Percentiles rank a stretch among this genome's conserved stretches.
Evolutionary conservation across 2,329 filamentous ascomycete species (phyloP).

Genomic region (Cadophora malorum): DNA sequence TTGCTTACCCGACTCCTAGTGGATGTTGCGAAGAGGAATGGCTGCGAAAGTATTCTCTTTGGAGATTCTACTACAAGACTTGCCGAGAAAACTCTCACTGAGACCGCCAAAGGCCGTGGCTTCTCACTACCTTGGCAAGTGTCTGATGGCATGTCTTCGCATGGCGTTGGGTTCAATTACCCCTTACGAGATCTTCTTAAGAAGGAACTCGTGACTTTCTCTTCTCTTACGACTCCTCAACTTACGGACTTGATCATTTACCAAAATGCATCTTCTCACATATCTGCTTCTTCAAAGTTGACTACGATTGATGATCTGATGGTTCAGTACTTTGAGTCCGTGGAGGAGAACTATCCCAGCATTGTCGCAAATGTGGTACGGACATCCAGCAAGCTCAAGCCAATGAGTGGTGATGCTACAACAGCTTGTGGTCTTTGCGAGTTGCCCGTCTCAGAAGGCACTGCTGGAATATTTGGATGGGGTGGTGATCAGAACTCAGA

Average conservation of each 20-base stretch:
- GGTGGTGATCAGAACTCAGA: constrained; percentile 59
- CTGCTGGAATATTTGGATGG: constrained; percentile 67
- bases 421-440: constrained; percentile 70
- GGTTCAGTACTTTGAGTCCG: constrained; percentile 83
- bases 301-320: constrained; percentile 92
- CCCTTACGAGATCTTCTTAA: constrained; percentile 85
- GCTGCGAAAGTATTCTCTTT: constrained; percentile 76
- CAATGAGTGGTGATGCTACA: constrained; percentile 47
- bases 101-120: constrained; percentile 90
- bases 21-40: constrained; percentile 62
- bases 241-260: constrained; percentile 57
- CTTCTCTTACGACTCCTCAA: constrained; percentile 57
- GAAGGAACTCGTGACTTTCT: constrained; percentile 77
- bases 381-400: constrained; percentile 81
- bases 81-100: constrained; percentile 82
- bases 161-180: constrained; percentile 63
- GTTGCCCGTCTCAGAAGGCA: constrained; percentile 67
- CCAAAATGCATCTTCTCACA: constrained; percentile 45
- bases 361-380: constrained; percentile 96
- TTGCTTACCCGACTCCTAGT: constrained; percentile 76
- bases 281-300: constrained; percentile 58
- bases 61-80: constrained; percentile 88
- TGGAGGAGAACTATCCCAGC: constrained; percentile 85
- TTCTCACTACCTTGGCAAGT: constrained; percentile 83
- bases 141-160: constrained; percentile 66